Evolutionary conservation across 345 rosid genomes (phyloP).

Genomic region (Hibiscus syriacus): DNA sequence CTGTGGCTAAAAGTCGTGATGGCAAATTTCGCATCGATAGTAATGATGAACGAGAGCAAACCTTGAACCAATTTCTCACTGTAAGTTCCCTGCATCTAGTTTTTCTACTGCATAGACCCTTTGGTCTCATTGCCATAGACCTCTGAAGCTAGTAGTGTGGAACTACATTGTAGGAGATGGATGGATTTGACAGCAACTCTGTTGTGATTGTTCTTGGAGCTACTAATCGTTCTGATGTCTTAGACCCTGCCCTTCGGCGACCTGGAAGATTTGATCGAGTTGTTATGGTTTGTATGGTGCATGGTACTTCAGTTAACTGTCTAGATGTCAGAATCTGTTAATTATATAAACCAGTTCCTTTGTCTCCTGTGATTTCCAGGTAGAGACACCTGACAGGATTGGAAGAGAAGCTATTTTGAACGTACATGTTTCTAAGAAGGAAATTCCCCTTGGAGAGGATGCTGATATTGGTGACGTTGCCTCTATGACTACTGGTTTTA

Average conservation of each 20-base stretch:
- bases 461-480: conserved; percentile 73
- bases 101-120: not conserved
- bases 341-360: conserved; percentile 3
- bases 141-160: conserved; percentile 27
- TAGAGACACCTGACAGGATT: conserved; percentile 90
- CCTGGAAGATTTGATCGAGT: too few species aligned
- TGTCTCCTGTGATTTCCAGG: conserved; percentile 35
- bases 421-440: too few species aligned
- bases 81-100: conserved; percentile 28
- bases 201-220: conserved; percentile 98
- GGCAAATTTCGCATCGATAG: too few species aligned
- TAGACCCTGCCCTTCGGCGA: too few species aligned
- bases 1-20: too few species aligned
- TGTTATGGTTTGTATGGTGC: too few species aligned
- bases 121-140: not conserved
- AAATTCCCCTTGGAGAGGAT: too few species aligned
- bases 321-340: conserved; percentile 10
- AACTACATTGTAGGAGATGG: too few species aligned
- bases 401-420: too few species aligned
- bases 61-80: conserved; percentile 92
- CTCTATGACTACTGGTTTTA: conserved; percentile 93
- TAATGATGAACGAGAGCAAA: too few species aligned
- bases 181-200: too few species aligned
- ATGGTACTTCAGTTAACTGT: conserved; percentile 11
- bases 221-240: conserved; percentile 90